Evolutionary conservation across 176 grass and related monocot species (phyloP).

Genomic region (Eleusine coracana): DNA sequence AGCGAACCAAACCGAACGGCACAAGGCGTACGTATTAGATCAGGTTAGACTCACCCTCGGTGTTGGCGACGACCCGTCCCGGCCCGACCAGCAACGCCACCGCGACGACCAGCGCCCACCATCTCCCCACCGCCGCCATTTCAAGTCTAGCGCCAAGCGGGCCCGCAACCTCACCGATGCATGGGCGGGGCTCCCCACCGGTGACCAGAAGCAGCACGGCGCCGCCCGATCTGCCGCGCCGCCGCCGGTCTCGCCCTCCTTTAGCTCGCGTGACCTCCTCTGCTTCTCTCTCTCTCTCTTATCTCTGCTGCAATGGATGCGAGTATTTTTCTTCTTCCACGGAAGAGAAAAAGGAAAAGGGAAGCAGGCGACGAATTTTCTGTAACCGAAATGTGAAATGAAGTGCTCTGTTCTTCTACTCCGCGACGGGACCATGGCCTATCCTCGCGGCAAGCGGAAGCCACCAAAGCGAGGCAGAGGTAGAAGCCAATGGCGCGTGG

Average conservation of each 20-base stretch:
- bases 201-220: background rate
- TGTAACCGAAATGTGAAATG: background rate
- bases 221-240: slow-evolving; percentile 32
- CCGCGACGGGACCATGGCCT: slow-evolving; percentile 24
- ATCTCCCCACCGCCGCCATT: slow-evolving; percentile 37
- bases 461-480: background rate
- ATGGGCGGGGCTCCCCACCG: slow-evolving; percentile 10
- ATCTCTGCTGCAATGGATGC: background rate
- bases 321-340: background rate
- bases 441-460: background rate
- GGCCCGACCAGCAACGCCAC: slow-evolving; percentile 25
- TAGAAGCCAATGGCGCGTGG: background rate
- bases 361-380: slow-evolving; percentile 8
- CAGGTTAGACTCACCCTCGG: slow-evolving; percentile 46
- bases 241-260: slow-evolving; percentile 6
- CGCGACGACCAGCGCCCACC: slow-evolving; percentile 34
- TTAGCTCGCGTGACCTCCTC: background rate
- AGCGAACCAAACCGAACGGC: background rate
- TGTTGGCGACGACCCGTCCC: slow-evolving; percentile 51
- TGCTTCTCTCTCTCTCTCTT: background rate
- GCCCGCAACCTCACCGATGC: slow-evolving; percentile 43
- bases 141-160: slow-evolving; percentile 29
- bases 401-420: slow-evolving; percentile 32
- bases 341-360: background rate
- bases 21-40: background rate